Evolutionary conservation across 1,284 basidiomycete genomes (phyloP).

Genomic region (Melampsora americana): DNA sequence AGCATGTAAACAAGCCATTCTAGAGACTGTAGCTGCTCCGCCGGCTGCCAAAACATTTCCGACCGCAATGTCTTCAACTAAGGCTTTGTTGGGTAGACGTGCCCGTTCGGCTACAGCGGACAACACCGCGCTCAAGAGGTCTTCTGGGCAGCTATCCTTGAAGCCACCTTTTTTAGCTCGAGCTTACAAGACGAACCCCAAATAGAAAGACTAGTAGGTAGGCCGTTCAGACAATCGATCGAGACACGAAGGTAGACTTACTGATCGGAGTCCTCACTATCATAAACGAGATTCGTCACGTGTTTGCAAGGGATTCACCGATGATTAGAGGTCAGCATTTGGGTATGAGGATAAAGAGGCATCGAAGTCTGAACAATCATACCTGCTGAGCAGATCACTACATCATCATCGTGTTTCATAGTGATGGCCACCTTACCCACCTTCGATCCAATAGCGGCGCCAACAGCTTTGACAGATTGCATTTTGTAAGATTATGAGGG

Average conservation of each 20-base stretch:
- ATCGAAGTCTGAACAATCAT: not conserved
- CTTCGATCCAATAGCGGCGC: slow-evolving; percentile 39
- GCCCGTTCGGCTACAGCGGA: slow-evolving; percentile 62
- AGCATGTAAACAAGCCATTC: slow-evolving; percentile 88
- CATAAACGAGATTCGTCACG: not conserved
- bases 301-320: not conserved
- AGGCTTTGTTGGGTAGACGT: slow-evolving; percentile 62
- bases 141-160: slow-evolving; percentile 87
- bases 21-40: slow-evolving; percentile 82
- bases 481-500: not conserved
- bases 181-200: not conserved
- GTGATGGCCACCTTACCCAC: slow-evolving; percentile 35
- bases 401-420: slow-evolving; percentile 39
- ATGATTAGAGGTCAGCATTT: not conserved
- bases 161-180: slow-evolving; percentile 81
- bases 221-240: not conserved
- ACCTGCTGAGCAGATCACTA: slow-evolving; percentile 41
- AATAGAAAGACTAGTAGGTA: not conserved
- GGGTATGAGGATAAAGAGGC: not conserved
- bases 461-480: slow-evolving; percentile 34
- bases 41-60: slow-evolving; percentile 91
- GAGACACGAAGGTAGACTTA: not conserved
- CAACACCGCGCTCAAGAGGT: slow-evolving; percentile 78
- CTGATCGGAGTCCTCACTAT: slow-evolving; percentile 43
- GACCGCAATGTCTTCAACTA: slow-evolving; percentile 84